Evolutionary conservation across 1,284 basidiomycete genomes (phyloP), one percentile per base, ranked within the genome.

Genomic region (Boletus calvinii): DNA sequence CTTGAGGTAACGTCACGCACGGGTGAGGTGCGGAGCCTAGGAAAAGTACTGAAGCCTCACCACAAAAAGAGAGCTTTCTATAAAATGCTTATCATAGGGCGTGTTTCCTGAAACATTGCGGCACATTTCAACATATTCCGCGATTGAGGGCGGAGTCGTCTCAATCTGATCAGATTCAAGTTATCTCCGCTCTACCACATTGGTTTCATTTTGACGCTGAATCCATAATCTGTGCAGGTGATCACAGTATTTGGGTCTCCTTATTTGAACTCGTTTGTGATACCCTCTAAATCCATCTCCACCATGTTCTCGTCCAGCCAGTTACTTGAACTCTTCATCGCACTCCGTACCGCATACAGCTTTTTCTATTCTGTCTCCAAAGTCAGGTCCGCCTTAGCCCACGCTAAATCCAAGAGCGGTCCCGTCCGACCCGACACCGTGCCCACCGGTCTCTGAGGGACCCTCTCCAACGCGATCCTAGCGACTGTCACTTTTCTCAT

Each of bases 271-370:
- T 3, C 7, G 7, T 11, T 2, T 22, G 22, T n/a, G n/a, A n/a
- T n/a, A 22, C 22, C 5, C 17, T 20, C n/a, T 30, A 6, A 31
- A 13, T 37, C 20, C 22, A 24, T n/a, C 7, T 11, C 18, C 35
- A 50, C 7, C 29, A 52, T 52, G 51, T 6, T 37, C 44, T 37
- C 51, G 0, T 50, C 44, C 7, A 38, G 18, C 34, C 44, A 67
- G 39, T 38, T 54, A 8, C 35, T 68, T 11, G 67, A 68, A 26
- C 43, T 55, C 20, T 29, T 67, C 24, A 52, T 59, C 17, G 37
- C 56, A 8, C 30, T 59, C 35, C 48, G 26, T 22, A 38, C 40
- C 13, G 29, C 11, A 20, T 24, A 43, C 6, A 7, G 30, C 18
- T 17, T 50, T 20, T 20, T 18, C 20, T 29, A 50, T 29, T 5